Percentiles rank a stretch among this genome's conserved stretches.
These are phyloP conservation scores for Trichosporon ovoides DNA, from an alignment of 1,284 basidiomycete genomes.

Conservation along the genomic window DNA sequence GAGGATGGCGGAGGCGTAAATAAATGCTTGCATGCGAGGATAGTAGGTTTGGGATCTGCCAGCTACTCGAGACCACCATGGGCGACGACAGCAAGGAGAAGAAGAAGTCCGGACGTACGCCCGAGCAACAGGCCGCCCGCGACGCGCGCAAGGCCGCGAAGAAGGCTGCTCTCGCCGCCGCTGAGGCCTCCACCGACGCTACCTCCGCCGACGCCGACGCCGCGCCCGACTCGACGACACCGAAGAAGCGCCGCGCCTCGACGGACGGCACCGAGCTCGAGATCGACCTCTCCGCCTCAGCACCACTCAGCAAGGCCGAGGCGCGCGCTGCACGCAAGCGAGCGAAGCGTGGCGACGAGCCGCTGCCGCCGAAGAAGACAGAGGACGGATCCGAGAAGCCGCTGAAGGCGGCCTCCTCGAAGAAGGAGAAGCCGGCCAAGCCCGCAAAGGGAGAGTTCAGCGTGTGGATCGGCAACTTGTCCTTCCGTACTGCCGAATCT, in stretches of 20 bases:
- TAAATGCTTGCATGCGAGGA: background rate
- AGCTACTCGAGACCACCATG: slow-evolving; percentile 9
- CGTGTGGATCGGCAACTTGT: slow-evolving; percentile 91
- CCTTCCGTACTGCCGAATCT: slow-evolving; percentile 81
- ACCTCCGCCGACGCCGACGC: slow-evolving; percentile 6
- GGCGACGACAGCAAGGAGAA: slow-evolving; percentile 53
- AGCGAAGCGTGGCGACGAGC: slow-evolving; percentile 32
- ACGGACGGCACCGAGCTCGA: slow-evolving; percentile 37
- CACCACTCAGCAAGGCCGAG: slow-evolving; percentile 48
- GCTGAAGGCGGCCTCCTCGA: slow-evolving; percentile 48
- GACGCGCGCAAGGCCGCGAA: slow-evolving; percentile 40
- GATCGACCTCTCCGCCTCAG: slow-evolving; percentile 44
- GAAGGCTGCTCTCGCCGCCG: slow-evolving; percentile 17
- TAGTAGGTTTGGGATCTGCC: too few species aligned
- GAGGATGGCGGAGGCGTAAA: too few species aligned
- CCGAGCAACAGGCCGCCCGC: slow-evolving; percentile 41
- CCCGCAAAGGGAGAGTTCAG: slow-evolving; percentile 58
- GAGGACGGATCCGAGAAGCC: slow-evolving; percentile 21
- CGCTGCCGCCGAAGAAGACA: slow-evolving; percentile 16
- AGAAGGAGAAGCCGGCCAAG: slow-evolving; percentile 54
- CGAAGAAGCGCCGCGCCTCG: slow-evolving; percentile 23
- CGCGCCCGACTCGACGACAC: slow-evolving; percentile 11
- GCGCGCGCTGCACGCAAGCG: slow-evolving; percentile 43
- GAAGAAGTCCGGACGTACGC: slow-evolving; percentile 34
- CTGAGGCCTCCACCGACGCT: too few species aligned